phyloP scores from a whole-genome alignment of 306 rosid species.

The Hippophae rhamnoides region DNA sequence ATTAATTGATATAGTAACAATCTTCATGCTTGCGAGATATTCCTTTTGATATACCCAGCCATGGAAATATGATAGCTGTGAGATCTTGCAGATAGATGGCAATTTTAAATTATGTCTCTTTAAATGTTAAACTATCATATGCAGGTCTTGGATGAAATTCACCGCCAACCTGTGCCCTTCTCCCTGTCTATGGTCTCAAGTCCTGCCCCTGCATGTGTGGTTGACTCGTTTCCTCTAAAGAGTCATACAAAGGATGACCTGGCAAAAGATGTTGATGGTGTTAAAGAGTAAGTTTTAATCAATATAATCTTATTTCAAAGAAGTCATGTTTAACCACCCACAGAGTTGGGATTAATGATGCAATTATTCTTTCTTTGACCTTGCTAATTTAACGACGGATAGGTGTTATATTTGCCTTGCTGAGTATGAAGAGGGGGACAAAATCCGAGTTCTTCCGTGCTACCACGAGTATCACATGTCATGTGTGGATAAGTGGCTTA shows the following conservation, averaged over 20 bases:
- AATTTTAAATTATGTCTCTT: too few relatives aligned
- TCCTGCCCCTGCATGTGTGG: constrained; percentile 85
- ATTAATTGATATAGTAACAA: too few relatives aligned
- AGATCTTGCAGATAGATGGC: neutral
- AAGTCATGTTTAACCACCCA: too few relatives aligned
- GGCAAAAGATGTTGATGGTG: constrained; percentile 34
- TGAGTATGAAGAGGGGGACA: constrained; percentile 92
- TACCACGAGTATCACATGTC: constrained; percentile 80
- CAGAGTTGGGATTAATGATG: neutral
- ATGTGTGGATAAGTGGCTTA: constrained; percentile 95
- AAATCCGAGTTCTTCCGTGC: constrained; percentile 91
- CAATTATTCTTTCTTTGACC: constrained; percentile 1
- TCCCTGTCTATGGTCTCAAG: constrained; percentile 79
- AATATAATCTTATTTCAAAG: neutral
- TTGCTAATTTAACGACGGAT: constrained; percentile 11
- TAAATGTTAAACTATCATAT: constrained; percentile 2
- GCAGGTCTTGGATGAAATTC: constrained; percentile 97
- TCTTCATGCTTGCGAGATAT: too few relatives aligned
- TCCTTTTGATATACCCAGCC: neutral
- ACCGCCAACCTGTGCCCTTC: constrained; percentile 72
- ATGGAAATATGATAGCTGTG: neutral
- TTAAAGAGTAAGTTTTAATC: constrained; percentile 56
- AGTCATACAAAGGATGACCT: constrained; percentile 50
- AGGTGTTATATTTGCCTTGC: constrained; percentile 96
- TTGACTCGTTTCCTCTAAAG: constrained; percentile 79